Evolutionary conservation across 2,329 filamentous ascomycete genomes (phyloP).

Genomic region (Aspergillus sp.): DNA sequence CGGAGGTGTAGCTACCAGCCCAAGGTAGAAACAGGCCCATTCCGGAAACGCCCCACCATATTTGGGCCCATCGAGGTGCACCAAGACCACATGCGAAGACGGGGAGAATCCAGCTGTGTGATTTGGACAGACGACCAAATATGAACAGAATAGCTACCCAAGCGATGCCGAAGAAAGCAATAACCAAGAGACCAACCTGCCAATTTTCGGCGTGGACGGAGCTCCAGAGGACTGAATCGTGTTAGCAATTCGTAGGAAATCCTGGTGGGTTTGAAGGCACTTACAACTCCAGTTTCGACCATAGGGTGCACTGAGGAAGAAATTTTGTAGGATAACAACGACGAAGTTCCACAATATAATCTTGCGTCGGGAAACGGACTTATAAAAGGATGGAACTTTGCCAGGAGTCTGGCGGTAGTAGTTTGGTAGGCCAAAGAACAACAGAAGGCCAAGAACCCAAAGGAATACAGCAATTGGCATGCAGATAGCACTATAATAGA

Average conservation of each 20-base stretch:
- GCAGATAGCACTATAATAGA: constrained; percentile 48
- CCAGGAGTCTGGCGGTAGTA: constrained; percentile 67
- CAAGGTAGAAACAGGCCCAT: constrained; percentile 64
- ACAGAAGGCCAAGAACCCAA: constrained; percentile 55
- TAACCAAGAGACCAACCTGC: constrained; percentile 55
- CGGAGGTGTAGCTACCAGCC: constrained; percentile 55
- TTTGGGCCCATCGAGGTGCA: constrained; percentile 67
- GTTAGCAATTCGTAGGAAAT: constrained; percentile 3
- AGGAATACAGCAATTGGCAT: constrained; percentile 59
- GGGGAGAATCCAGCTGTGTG: constrained; percentile 66
- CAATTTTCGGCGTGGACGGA: constrained; percentile 57
- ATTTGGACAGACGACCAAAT: constrained; percentile 57
- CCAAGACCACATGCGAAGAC: constrained; percentile 66
- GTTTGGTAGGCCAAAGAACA: constrained; percentile 63
- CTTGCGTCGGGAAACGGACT: constrained; percentile 60
- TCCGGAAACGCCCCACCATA: constrained; percentile 63
- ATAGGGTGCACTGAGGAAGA: constrained; percentile 65
- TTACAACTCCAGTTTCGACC: constrained; percentile 65
- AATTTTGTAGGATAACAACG: constrained; percentile 65
- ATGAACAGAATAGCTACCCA: constrained; percentile 52
- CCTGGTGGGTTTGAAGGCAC: constrained; percentile 5
- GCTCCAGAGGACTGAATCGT: constrained; percentile 53
- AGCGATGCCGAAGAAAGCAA: constrained; percentile 52
- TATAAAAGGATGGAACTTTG: constrained; percentile 65
- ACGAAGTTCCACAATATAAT: constrained; percentile 68